phyloP scores from a whole-genome alignment of 2,329 filamentous ascomycete genomes.

The Scedosporium minutisporum region DNA sequence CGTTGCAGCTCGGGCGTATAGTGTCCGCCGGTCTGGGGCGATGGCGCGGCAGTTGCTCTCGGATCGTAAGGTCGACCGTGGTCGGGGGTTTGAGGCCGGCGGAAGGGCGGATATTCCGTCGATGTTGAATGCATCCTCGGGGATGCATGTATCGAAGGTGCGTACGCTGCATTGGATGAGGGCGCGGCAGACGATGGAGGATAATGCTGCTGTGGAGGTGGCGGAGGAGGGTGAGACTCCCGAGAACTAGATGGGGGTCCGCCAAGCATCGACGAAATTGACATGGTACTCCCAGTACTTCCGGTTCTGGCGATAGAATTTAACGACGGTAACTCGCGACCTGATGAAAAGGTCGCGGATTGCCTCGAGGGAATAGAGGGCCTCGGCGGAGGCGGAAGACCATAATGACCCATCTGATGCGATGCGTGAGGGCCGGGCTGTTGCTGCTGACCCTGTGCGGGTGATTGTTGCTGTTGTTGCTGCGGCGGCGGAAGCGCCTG shows the following conservation, averaged over 20 bases:
- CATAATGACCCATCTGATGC: constrained; percentile 25
- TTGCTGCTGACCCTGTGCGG: constrained; percentile 8
- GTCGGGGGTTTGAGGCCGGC: constrained; percentile 66
- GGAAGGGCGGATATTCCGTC: constrained; percentile 51
- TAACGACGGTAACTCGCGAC: constrained; percentile 45
- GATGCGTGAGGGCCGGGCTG: constrained; percentile 18
- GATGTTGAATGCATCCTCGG: constrained; percentile 44
- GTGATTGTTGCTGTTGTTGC: constrained; percentile 18
- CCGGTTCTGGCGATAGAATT: constrained; percentile 37
- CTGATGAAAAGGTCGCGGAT: constrained; percentile 33
- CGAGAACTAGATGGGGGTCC: constrained; percentile 35
- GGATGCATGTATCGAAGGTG: constrained; percentile 41
- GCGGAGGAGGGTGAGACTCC: constrained; percentile 29
- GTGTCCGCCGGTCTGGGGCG: constrained; percentile 39
- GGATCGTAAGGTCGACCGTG: constrained; percentile 46
- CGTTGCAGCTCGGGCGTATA: constrained; percentile 50
- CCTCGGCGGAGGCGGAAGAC: constrained; percentile 35
- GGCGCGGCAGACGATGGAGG: constrained; percentile 29
- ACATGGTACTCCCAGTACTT: constrained; percentile 46
- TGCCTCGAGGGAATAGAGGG: constrained; percentile 32
- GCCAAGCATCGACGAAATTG: constrained; percentile 51
- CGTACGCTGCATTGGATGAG: constrained; percentile 35
- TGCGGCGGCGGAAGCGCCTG: constrained; percentile 17
- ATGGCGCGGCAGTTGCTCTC: constrained; percentile 34
- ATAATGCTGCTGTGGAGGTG: constrained; percentile 30